Evolutionary conservation across 441 rosid genomes (phyloP).

Genomic region (Populus hybrid): DNA sequence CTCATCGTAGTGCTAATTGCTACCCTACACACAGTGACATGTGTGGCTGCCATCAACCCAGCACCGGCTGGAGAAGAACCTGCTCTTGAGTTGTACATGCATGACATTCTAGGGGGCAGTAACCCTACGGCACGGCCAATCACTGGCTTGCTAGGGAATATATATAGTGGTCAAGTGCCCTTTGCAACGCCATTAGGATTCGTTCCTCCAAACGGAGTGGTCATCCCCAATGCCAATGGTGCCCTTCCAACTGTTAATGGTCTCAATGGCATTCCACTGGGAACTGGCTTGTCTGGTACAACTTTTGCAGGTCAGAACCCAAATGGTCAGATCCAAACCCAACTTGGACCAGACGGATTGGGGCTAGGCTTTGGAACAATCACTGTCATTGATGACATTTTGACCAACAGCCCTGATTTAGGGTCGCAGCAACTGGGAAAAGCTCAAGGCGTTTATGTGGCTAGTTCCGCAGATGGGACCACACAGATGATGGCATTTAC

Average conservation of each 20-base stretch:
- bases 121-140: slow-evolving; percentile 83
- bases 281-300: slow-evolving; percentile 86
- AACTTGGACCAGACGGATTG: slow-evolving; percentile 77
- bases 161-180: slow-evolving; percentile 86
- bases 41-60: slow-evolving; percentile 41
- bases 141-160: slow-evolving; percentile 87
- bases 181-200: slow-evolving; percentile 82
- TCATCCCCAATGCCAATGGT: slow-evolving; percentile 84
- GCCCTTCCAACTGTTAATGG: slow-evolving; percentile 78
- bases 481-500: slow-evolving; percentile 97
- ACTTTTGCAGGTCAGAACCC: slow-evolving; percentile 48
- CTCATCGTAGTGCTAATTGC: slow-evolving; percentile 27
- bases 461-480: slow-evolving; percentile 75
- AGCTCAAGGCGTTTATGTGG: slow-evolving; percentile 88
- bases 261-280: slow-evolving; percentile 67
- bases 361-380: slow-evolving; percentile 88
- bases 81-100: slow-evolving; percentile 76
- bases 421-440: slow-evolving; percentile 76
- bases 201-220: slow-evolving; percentile 54
- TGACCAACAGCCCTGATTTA: slow-evolving; percentile 66
- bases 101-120: slow-evolving; percentile 84
- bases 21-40: slow-evolving; percentile 7
- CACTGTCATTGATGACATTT: slow-evolving; percentile 75
- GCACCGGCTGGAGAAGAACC: slow-evolving; percentile 39
- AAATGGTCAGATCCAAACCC: slow-evolving; percentile 53